A percentile compares a stretch with the other conserved stretches of the same genome.
Conservation (phyloP, 2,329 filamentous ascomycete genomes). For the Cladobotryum mycophilum region DNA sequence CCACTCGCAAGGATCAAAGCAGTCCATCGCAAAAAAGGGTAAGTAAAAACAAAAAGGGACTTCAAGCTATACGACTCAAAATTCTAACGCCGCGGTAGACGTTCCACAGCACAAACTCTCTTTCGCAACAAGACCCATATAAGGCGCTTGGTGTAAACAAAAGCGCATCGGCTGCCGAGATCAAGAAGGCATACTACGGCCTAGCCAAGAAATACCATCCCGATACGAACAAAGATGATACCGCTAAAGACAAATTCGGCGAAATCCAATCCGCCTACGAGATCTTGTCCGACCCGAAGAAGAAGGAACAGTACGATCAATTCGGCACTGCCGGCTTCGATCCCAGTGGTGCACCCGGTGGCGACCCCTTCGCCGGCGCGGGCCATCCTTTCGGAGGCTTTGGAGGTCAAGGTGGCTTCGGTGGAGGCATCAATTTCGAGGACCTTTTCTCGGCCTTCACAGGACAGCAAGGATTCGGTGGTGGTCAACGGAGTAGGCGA, state of each 20-base stretch:
- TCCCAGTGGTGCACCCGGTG: slow-evolving; percentile 58
- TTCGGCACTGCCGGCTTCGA: slow-evolving; percentile 87
- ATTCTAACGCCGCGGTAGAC: slow-evolving; percentile 26
- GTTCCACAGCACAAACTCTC: slow-evolving; percentile 55
- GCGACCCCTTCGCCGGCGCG: slow-evolving; percentile 54
- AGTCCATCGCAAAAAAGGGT: slow-evolving; percentile 22
- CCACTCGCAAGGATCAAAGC: slow-evolving; percentile 13
- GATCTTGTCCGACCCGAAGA: slow-evolving; percentile 84
- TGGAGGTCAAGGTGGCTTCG: slow-evolving; percentile 58
- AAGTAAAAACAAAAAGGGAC: slow-evolving; percentile 15
- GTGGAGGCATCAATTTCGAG: slow-evolving; percentile 87
- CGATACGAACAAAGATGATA: slow-evolving; percentile 91
- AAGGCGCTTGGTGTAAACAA: slow-evolving; percentile 78
- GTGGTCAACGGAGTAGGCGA: slow-evolving; percentile 45
- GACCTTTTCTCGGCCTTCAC: slow-evolving; percentile 88
- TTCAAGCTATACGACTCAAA: neutral
- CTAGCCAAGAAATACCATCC: slow-evolving; percentile 97
- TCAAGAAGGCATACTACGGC: slow-evolving; percentile 98
- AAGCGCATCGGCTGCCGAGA: slow-evolving; percentile 73
- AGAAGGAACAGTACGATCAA: slow-evolving; percentile 86
- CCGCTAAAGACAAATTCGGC: slow-evolving; percentile 90
- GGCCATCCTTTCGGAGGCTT: slow-evolving; percentile 59
- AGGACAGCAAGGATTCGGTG: slow-evolving; percentile 51
- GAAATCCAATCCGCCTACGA: slow-evolving; percentile 95
- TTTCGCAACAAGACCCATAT: slow-evolving; percentile 73